Percentiles rank a stretch among this genome's conserved stretches.
Evolutionary conservation across 495 filamentous ascomycete species (phyloP).

Genomic region (Tuber microsphaerosporum): DNA sequence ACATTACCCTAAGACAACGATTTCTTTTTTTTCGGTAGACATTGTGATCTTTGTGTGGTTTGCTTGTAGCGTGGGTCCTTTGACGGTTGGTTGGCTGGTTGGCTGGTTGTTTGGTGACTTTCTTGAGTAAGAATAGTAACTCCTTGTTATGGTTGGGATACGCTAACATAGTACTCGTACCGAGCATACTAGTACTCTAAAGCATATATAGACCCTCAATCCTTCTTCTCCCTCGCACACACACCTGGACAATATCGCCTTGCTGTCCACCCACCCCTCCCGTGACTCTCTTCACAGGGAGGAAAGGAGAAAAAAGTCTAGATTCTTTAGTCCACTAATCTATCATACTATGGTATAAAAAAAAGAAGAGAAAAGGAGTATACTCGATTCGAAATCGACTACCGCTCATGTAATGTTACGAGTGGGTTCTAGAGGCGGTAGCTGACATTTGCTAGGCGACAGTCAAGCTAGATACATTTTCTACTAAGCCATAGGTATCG

Average conservation of each 20-base stretch:
- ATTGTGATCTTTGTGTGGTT: conserved; percentile 3
- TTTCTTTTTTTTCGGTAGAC: conserved; percentile 14
- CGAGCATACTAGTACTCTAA: background rate
- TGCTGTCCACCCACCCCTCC: background rate
- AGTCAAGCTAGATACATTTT: background rate
- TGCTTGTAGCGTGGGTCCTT: background rate
- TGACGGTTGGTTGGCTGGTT: background rate
- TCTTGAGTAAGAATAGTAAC: background rate
- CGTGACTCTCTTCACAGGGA: background rate
- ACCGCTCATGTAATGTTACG: background rate
- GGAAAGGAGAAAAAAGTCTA: background rate
- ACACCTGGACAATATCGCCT: background rate
- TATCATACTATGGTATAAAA: background rate
- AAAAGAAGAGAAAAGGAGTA: background rate
- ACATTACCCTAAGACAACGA: conserved; percentile 31
- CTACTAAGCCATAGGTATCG: background rate
- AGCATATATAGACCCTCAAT: background rate
- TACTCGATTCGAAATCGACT: background rate
- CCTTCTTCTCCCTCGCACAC: background rate
- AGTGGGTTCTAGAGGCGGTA: background rate
- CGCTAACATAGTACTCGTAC: background rate
- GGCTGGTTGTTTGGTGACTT: background rate
- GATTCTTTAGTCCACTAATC: background rate
- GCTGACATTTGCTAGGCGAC: background rate
- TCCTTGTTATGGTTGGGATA: background rate